Conservation (phyloP, 129 eudicot genomes). For the Helianthus tuberosus region DNA sequence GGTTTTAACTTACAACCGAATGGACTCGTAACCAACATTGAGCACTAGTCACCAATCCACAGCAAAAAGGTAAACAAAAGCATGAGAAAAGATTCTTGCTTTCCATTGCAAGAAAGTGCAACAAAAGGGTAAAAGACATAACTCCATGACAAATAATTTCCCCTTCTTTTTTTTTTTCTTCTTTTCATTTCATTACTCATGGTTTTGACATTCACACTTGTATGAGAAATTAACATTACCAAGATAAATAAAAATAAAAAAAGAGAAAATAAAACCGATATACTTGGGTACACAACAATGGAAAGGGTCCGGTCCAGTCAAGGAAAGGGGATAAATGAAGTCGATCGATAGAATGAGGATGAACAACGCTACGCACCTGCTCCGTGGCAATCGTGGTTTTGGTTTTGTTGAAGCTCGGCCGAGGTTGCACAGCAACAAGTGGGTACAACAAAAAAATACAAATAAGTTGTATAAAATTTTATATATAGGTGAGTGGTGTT, state of each 20-base stretch:
- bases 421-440: conserved; percentile 54
- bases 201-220: conserved; percentile 50
- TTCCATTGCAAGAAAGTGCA: conserved; percentile 33
- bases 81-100: conserved; percentile 28
- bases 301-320: conserved; percentile 5
- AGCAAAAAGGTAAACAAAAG: conserved; percentile 18
- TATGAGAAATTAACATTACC: conserved; percentile 37
- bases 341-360: conserved; percentile 15
- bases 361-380: conserved; percentile 65
- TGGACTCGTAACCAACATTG: neutral
- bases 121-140: conserved; percentile 19
- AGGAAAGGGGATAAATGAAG: conserved; percentile 28
- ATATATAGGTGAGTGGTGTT: conserved; percentile 25
- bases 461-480: conserved; percentile 20
- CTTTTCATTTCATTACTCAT: conserved; percentile 20
- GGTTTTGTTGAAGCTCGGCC: conserved; percentile 42
- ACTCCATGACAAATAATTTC: conserved; percentile 29
- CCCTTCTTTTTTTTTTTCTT: conserved; percentile 26
- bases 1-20: neutral
- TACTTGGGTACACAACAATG: conserved; percentile 22
- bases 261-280: conserved; percentile 29
- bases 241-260: conserved; percentile 28
- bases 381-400: conserved; percentile 22
- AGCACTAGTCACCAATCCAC: conserved; percentile 27
- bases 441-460: neutral